Evolutionary conservation across 1,284 basidiomycete species (phyloP), one percentile per base, ranked within the genome.

Genomic region (Fomitopsis pinicola): DNA sequence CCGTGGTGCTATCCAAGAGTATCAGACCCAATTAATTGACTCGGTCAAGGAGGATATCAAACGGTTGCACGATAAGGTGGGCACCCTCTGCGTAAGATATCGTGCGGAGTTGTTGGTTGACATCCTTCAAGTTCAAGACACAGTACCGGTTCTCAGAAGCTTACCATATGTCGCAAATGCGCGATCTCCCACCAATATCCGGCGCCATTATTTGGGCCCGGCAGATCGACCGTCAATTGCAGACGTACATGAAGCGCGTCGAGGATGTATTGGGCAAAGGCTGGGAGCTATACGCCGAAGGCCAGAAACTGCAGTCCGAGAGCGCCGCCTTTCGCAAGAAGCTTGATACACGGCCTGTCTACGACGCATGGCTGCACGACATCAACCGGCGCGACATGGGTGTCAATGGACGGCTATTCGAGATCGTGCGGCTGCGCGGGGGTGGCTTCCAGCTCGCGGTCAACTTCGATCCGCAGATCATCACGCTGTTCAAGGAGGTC

Each of bases 201-300:
- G 95, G 96, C 33, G 94, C 97, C 15, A 97, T 99, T 75, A 94
- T 98, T 70, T 99, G 97, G 97, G 97, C 97, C 0, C 86, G 92
- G 9, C 97, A 99, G 78, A 99, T 99, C 67, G 97, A 98, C 72
- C 88, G 95, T 7, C 97, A 99, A 74, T 86, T 99, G 14, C 83
- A 92, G 66, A 90, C 94, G 2, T 98, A 98, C 79, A 98, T 99
- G 95, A 97, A 96, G 75, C 92, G 96, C n/a, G 97, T 99, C 58
- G 96, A 98, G 73, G 97, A 98, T 73, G 97, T 99, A 2, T 88
- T 99, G 12, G 97, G 97, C 9, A 95, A 95, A 75, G 96, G 95
- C 7, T 99, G 97, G 97, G 96, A 98, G 73, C 87, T 95, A 64
- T 99, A 99, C 68, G 95, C 97, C n/a, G 97, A 99, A 69, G 97